Evolutionary conservation across 345 rosid species (phyloP).

Genomic region (Salix viminalis): DNA sequence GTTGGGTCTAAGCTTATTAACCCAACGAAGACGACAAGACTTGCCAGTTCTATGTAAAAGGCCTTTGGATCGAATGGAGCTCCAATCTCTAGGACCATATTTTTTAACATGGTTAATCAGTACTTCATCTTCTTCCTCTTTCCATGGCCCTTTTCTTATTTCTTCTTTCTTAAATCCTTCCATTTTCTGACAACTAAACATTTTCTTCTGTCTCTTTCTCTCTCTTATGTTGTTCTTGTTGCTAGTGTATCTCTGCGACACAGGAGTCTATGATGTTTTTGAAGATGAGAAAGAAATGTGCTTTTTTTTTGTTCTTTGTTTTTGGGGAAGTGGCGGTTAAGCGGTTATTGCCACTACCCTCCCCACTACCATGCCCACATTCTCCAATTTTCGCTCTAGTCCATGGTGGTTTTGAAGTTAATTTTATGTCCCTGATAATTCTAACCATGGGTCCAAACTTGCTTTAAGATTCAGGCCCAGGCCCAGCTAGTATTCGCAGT

Average conservation of each 20-base stretch:
- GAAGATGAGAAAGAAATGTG: not conserved
- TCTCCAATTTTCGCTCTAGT: constrained; percentile 4
- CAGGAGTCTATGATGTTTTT: not conserved
- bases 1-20: constrained; percentile 89
- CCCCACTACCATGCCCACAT: constrained; percentile 17
- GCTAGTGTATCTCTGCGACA: not conserved
- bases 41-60: constrained; percentile 80
- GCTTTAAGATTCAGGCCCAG: not conserved
- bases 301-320: not conserved
- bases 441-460: not conserved
- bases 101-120: constrained; percentile 61
- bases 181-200: constrained; percentile 16
- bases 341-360: constrained; percentile 26
- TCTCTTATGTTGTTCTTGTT: not conserved
- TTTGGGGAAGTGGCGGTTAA: constrained; percentile 8
- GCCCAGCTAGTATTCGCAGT: too few relatives aligned
- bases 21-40: constrained; percentile 98
- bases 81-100: constrained; percentile 93
- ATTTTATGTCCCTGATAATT: not conserved
- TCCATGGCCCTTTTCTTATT: constrained; percentile 90
- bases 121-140: constrained; percentile 82
- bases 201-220: not conserved
- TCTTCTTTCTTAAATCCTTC: constrained; percentile 40
- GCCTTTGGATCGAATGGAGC: constrained; percentile 99
- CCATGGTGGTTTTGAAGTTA: not conserved